Percentiles rank a stretch among this genome's conserved stretches.
These are phyloP conservation scores for Fistulinella cinereoalba DNA, from an alignment of 1,284 basidiomycete genomes.

Conservation along the genomic window DNA sequence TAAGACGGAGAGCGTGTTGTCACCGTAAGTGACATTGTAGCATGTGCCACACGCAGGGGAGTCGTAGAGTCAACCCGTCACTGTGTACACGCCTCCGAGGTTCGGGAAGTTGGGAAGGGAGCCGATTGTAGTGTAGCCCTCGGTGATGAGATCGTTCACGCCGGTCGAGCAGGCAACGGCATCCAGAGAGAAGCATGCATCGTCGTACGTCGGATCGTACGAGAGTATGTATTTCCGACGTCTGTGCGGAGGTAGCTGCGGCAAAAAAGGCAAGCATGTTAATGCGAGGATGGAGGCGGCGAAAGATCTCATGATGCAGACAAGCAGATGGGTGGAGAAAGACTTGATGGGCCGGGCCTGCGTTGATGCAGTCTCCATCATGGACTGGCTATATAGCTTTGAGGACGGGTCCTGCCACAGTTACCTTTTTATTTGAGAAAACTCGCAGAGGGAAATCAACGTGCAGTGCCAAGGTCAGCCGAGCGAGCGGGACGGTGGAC, in stretches of 20 bases:
- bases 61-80: neutral
- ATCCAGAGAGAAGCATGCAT: slow-evolving; percentile 28
- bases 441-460: too few species aligned
- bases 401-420: too few species aligned
- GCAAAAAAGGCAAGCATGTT: neutral
- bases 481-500: too few species aligned
- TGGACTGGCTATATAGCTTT: too few species aligned
- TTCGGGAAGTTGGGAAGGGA: slow-evolving; percentile 43
- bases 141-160: slow-evolving; percentile 44
- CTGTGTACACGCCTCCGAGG: slow-evolving; percentile 44
- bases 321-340: too few species aligned
- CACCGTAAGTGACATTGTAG: neutral
- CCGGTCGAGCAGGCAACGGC: slow-evolving; percentile 52
- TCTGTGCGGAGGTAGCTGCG: neutral
- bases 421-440: too few species aligned
- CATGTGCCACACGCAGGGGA: neutral
- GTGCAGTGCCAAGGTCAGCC: too few species aligned
- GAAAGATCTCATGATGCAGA: too few species aligned
- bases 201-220: neutral
- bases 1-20: neutral
- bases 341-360: too few species aligned
- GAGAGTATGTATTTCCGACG: neutral
- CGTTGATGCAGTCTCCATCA: too few species aligned
- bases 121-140: slow-evolving; percentile 39
- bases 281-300: neutral